A percentile compares a stretch with the other conserved stretches of the same genome.
Evolutionary conservation across 2,329 filamentous ascomycete genomes (phyloP).

Genomic region (Trichoderma koningiopsis): DNA sequence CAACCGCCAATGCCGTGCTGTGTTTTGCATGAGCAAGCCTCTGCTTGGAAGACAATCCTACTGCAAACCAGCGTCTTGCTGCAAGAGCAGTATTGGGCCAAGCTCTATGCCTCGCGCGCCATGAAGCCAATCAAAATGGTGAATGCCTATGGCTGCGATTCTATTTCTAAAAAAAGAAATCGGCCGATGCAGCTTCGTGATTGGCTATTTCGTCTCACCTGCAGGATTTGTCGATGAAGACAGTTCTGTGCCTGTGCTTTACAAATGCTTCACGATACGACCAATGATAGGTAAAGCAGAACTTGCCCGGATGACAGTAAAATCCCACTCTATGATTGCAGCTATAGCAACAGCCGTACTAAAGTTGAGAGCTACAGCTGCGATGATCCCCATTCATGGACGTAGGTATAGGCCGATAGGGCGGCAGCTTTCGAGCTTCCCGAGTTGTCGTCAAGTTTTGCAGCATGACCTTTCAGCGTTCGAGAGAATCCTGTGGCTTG

Average conservation of each 20-base stretch:
- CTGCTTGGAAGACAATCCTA: neutral
- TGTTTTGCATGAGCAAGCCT: neutral
- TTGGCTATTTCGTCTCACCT: neutral
- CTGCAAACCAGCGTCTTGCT: neutral
- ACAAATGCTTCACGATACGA: neutral
- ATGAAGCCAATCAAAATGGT: neutral
- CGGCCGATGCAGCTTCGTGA: neutral
- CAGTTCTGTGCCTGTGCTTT: neutral
- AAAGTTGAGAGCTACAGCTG: neutral
- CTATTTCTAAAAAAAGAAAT: slow-evolving; percentile 9
- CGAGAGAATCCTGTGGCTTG: slow-evolving; percentile 4
- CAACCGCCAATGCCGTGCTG: neutral
- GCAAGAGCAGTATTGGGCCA: neutral
- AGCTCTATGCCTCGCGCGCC: neutral
- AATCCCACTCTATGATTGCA: neutral
- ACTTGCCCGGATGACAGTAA: neutral
- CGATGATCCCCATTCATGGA: neutral
- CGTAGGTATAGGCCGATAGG: neutral
- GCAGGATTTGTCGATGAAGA: neutral
- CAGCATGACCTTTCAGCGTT: neutral
- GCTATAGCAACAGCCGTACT: neutral
- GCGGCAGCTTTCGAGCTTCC: neutral
- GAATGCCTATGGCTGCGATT: neutral
- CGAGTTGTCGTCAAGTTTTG: neutral
- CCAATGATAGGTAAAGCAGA: neutral